phyloP scores from a whole-genome alignment of 2,329 filamentous ascomycete species.

The Aspergillus felis region DNA sequence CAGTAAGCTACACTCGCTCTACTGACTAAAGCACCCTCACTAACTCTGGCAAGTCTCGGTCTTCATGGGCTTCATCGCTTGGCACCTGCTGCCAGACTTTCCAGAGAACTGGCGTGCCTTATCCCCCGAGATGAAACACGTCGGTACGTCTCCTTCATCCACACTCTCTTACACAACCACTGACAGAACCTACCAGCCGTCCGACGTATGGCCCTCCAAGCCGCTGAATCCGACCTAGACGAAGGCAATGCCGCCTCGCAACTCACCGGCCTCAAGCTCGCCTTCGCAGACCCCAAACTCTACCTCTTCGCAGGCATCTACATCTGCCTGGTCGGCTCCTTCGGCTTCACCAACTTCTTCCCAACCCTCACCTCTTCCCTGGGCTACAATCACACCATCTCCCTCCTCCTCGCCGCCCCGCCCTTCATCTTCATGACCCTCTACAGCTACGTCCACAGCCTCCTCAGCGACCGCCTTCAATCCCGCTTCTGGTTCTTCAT shows the following conservation, averaged over 20 bases:
- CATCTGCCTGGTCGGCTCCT: conserved; percentile 47
- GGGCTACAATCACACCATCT: conserved; percentile 41
- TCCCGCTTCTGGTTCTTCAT: conserved; percentile 48
- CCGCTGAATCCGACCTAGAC: conserved; percentile 47
- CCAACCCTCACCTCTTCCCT: conserved; percentile 45
- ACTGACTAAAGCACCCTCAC: neutral
- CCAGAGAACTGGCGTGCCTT: conserved; percentile 45
- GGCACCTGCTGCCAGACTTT: conserved; percentile 39
- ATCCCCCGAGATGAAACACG: conserved; percentile 42
- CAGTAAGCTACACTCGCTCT: conserved; percentile 16
- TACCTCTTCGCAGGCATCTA: conserved; percentile 44
- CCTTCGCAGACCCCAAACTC: conserved; percentile 50
- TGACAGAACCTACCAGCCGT: conserved; percentile 27
- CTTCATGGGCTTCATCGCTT: conserved; percentile 31
- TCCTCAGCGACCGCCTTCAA: conserved; percentile 35
- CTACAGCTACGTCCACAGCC: conserved; percentile 38
- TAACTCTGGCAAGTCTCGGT: conserved; percentile 9
- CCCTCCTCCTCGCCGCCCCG: conserved; percentile 46
- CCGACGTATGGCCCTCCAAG: conserved; percentile 49
- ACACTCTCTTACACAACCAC: neutral
- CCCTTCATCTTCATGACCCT: conserved; percentile 49
- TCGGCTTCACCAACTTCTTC: conserved; percentile 52
- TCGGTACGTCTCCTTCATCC: conserved; percentile 16
- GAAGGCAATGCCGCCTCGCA: conserved; percentile 46
- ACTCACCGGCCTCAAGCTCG: conserved; percentile 48